Conservation (phyloP, 768 basidiomycete genomes). For the Tricholoma hemisulphureum region DNA sequence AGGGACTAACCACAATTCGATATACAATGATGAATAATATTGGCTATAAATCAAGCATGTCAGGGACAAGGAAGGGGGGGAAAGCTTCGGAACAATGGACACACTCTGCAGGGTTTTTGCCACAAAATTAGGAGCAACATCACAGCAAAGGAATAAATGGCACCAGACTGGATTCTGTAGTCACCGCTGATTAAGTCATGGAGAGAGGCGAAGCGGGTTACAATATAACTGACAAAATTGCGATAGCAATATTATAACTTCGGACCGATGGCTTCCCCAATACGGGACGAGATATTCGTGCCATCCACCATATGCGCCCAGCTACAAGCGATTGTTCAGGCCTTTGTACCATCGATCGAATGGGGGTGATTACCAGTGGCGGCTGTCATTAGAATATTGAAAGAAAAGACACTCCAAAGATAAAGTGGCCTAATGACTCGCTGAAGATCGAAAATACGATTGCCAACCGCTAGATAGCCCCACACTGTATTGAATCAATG, state of each 20-base stretch:
- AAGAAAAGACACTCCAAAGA: constrained; percentile 24
- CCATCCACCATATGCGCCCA: constrained; percentile 21
- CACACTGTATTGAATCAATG: constrained; percentile 13
- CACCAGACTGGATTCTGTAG: constrained; percentile 25
- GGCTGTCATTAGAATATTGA: constrained; percentile 23
- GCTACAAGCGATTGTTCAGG: constrained; percentile 5
- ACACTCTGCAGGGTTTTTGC: constrained; percentile 8
- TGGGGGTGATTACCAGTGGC: constrained; percentile 18
- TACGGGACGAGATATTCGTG: constrained; percentile 7
- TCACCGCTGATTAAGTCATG: not conserved
- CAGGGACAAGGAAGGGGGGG: not conserved
- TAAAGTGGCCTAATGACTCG: constrained; percentile 13
- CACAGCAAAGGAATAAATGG: constrained; percentile 25
- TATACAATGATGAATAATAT: constrained; percentile 14
- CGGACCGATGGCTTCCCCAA: constrained; percentile 3
- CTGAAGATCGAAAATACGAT: not conserved
- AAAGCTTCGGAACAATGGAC: not conserved
- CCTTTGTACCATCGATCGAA: not conserved
- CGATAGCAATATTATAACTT: constrained; percentile 12
- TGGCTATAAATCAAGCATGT: constrained; percentile 7
- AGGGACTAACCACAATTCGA: constrained; percentile 27
- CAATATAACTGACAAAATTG: constrained; percentile 12
- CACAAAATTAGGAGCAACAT: constrained; percentile 16
- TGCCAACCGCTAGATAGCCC: constrained; percentile 16
- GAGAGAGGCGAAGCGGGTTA: not conserved